Evolutionary conservation across 768 basidiomycete genomes (phyloP), one percentile per base, ranked within the genome.

Genomic region (Lactifluus pinguis): DNA sequence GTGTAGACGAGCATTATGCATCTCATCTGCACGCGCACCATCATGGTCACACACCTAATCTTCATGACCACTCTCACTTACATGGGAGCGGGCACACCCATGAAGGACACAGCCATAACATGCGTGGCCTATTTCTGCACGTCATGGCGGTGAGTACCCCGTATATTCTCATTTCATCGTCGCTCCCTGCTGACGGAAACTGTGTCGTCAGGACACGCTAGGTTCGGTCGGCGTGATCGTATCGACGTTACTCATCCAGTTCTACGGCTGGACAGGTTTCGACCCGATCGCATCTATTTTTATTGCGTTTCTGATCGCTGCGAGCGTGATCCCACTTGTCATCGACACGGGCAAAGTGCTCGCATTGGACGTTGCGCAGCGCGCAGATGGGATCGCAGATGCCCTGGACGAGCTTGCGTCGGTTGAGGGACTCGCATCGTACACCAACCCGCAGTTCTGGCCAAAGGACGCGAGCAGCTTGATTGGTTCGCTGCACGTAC

Each of bases 191-290:
- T 67, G 51, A 61, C 34, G 62, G 21, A 44, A 14, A 29, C 19
- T 53, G 51, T n/a, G 13, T 17, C 41, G 19, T 38, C 62, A 92
- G 89, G 95, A 98, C 68, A 97, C 95, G 11, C 80, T 98, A 9
- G 97, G 97, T 49, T 97, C 94, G 17, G 94, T 98, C 21, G 97
- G 97, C 17, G 97, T 99, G 17, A 99, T 99, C 70, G 82, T 98
- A 55, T 98, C 97, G 29, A 99, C 97, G 2, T 76, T 98, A 17
- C 81, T 98, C 57, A 98, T 99, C 63, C 87, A 95, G 70, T 86
- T 85, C 63, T 98, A 97, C 67, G 95, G 97, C 25, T 98, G 95
- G 94, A 98, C 95, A 13, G 94, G 94, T 19, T 99, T 98, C 71
- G 97, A 99, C 73, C 97, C 97, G 1, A 93, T 99, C 61, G 97